Percentiles rank a stretch among this genome's conserved stretches.
These are phyloP conservation scores for Boletus patriciae DNA, from an alignment of 768 basidiomycete species.

Conservation along the genomic window DNA sequence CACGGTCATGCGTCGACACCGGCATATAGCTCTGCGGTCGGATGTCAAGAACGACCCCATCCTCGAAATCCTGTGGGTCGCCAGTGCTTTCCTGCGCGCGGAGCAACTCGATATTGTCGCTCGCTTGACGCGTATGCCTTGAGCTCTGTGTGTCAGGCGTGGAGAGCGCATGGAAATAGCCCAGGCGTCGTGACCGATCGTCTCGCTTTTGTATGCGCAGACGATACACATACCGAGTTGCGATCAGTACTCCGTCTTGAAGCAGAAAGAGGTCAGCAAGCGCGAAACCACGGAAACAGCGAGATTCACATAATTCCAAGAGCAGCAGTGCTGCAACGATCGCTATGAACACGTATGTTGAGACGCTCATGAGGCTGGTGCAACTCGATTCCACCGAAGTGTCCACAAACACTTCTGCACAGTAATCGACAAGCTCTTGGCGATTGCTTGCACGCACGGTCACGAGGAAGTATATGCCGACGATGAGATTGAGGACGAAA, in stretches of 20 bases:
- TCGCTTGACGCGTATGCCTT: slow-evolving; percentile 23
- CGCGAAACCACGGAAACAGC: neutral
- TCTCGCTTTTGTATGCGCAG: slow-evolving; percentile 51
- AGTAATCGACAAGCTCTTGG: slow-evolving; percentile 44
- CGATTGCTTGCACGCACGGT: slow-evolving; percentile 47
- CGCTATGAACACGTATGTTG: slow-evolving; percentile 47
- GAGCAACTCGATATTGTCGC: slow-evolving; percentile 33
- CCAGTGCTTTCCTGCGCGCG: slow-evolving; percentile 9
- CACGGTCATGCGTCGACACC: slow-evolving; percentile 19
- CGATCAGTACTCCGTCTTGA: slow-evolving; percentile 53
- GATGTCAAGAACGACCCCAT: slow-evolving; percentile 24
- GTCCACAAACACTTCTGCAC: slow-evolving; percentile 45
- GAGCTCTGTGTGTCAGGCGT: slow-evolving; percentile 8
- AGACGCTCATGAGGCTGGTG: slow-evolving; percentile 39
- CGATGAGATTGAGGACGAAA: slow-evolving; percentile 53
- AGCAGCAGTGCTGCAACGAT: slow-evolving; percentile 46
- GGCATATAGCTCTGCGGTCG: slow-evolving; percentile 14
- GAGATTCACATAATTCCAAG: slow-evolving; percentile 56
- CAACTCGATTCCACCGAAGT: slow-evolving; percentile 47
- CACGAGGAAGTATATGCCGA: slow-evolving; percentile 53
- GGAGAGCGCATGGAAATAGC: slow-evolving; percentile 33
- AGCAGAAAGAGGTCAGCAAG: slow-evolving; percentile 6
- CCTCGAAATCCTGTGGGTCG: slow-evolving; percentile 14
- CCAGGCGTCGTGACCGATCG: slow-evolving; percentile 35
- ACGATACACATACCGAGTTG: slow-evolving; percentile 54